phyloP scores from a whole-genome alignment of 805 yeast species.

The Cyberlindnera subsufficiens region DNA sequence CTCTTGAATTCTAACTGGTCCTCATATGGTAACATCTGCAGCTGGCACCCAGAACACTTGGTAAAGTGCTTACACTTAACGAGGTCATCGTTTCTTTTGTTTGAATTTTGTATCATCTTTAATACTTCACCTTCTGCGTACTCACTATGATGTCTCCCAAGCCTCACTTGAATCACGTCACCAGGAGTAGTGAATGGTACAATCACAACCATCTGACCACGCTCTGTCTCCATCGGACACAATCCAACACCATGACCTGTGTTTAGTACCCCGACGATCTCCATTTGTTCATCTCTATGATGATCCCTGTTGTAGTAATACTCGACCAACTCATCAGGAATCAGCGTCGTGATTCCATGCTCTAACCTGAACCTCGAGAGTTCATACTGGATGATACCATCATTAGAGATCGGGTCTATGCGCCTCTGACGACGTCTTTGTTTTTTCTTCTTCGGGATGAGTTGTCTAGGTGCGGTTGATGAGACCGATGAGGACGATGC shows the following conservation, averaged over 20 bases:
- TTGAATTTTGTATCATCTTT: constrained; percentile 37
- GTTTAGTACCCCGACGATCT: constrained; percentile 42
- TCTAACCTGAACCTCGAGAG: constrained; percentile 1
- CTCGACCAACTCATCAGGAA: constrained; percentile 4
- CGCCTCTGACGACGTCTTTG: neutral
- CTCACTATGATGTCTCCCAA: constrained; percentile 67
- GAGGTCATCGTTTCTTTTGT: constrained; percentile 44
- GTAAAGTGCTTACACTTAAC: constrained; percentile 73
- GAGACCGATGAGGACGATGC: neutral
- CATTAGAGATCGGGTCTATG: constrained; percentile 5
- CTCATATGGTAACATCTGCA: constrained; percentile 68
- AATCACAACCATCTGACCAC: constrained; percentile 50
- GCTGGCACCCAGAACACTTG: constrained; percentile 90
- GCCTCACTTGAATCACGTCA: constrained; percentile 60
- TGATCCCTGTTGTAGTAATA: constrained; percentile 4
- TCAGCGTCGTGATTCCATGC: neutral
- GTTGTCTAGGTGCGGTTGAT: neutral
- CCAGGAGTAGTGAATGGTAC: constrained; percentile 87
- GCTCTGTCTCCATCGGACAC: neutral
- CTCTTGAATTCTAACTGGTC: constrained; percentile 69
- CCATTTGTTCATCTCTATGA: constrained; percentile 6
- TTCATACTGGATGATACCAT: constrained; percentile 8
- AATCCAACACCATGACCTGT: constrained; percentile 67
- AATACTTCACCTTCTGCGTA: constrained; percentile 72
- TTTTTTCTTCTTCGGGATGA: neutral